Base-by-base conservation (phyloP, 306 rosid species). In the Malus fusca region DNA sequence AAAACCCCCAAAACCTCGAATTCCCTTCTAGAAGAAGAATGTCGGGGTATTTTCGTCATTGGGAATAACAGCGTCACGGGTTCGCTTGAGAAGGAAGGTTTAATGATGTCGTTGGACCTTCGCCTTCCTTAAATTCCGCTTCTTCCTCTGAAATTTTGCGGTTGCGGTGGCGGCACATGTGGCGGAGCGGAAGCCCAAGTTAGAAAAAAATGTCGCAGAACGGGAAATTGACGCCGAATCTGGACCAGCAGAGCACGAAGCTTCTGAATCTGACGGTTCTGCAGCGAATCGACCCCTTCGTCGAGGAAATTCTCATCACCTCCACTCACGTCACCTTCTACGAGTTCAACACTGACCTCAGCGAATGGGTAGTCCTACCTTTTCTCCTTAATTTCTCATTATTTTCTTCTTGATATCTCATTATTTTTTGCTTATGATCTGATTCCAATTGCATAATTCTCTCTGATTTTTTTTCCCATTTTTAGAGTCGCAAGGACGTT, bases 401-500 rank as follows among this genome's bases (percentile, higher is more conserved):
- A 56, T 31, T 67, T 73, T 73, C 4, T 9, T 28, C 44, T 59
- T 59, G 2, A 1, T 3, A 10, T 60, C 5, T 25, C n/a, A 5
- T 37, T 37, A 0, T 60, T 4, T 4, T 60, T 60, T 18, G 13
- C 19, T 60, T 30, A 60, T 60, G 21, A 51, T 17, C 55, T 18
- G 21, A 15, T 51, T 51, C 21, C 18, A 51, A 17, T 51, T 51
- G 18, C 55, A 17, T 51, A 51, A 51, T 51, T 51, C 21, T 2
- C 18, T 51, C 8, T 51, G 12, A 35, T 48, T 21, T 70, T 18
- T 30, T 4, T 23, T 11, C 5, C 14, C 21, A 31, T 75, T 68
- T 82, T 66, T 80, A 89, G 97, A 94, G 98, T 84, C 98, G 98
- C 64, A 94, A 90, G 82, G 95, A 94, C 85, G 98, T 94, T 37